These are phyloP conservation scores for Penicillium freii DNA, from an alignment of 2,329 filamentous ascomycete species.

Conservation along the genomic window DNA sequence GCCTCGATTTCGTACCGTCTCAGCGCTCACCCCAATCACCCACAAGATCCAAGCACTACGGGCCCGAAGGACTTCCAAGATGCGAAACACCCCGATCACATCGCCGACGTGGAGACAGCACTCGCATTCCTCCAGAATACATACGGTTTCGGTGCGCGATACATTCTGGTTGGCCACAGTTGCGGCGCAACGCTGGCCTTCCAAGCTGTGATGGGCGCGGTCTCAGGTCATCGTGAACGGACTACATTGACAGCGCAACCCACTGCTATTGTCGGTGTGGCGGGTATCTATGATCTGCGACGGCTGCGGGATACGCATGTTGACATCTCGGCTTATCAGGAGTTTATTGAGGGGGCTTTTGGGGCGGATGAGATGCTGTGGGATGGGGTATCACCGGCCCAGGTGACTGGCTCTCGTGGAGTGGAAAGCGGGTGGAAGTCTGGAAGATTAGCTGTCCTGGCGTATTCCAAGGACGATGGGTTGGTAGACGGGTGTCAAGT, in stretches of 20 bases:
- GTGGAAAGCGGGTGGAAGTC: slow-evolving; percentile 36
- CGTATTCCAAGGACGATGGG: slow-evolving; percentile 43
- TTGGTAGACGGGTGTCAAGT: slow-evolving; percentile 42
- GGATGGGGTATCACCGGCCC: slow-evolving; percentile 42
- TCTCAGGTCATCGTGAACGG: slow-evolving; percentile 17
- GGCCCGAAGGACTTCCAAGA: slow-evolving; percentile 30
- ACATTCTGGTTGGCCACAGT: slow-evolving; percentile 48
- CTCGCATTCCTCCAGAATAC: slow-evolving; percentile 42
- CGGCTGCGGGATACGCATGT: slow-evolving; percentile 36
- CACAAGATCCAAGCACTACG: slow-evolving; percentile 35
- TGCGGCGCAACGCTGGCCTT: slow-evolving; percentile 49
- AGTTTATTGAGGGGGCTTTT: slow-evolving; percentile 45
- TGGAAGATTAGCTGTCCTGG: slow-evolving; percentile 40
- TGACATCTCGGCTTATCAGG: slow-evolving; percentile 37
- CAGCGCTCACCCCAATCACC: slow-evolving; percentile 42
- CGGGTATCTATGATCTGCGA: slow-evolving; percentile 47
- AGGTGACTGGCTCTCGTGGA: slow-evolving; percentile 28
- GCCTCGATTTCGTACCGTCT: slow-evolving; percentile 51
- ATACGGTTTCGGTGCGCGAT: slow-evolving; percentile 40
- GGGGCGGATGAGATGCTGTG: slow-evolving; percentile 38
- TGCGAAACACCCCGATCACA: slow-evolving; percentile 47
- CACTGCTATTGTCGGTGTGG: slow-evolving; percentile 42
- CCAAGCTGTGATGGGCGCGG: slow-evolving; percentile 41
- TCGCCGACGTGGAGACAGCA: slow-evolving; percentile 43
- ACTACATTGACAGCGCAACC: slow-evolving; percentile 27